Conservation (phyloP, 257 asterid genomes). For the Verbascum thapsus region DNA sequence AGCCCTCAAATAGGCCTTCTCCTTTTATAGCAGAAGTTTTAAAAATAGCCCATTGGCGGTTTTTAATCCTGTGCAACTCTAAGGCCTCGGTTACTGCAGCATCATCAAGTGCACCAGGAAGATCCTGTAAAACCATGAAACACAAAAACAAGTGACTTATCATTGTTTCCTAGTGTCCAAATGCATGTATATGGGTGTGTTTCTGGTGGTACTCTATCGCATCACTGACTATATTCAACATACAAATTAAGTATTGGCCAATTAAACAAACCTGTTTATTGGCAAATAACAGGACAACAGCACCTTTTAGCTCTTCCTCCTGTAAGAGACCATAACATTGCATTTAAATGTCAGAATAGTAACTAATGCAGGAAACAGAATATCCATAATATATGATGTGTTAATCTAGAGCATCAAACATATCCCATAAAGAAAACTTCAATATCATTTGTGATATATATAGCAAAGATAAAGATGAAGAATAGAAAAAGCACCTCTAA, state of each 20-base stretch:
- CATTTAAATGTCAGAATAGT: conserved; percentile 11
- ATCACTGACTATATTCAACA: not conserved
- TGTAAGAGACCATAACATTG: conserved; percentile 31
- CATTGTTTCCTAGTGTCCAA: conserved; percentile 16
- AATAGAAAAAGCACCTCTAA: conserved; percentile 62
- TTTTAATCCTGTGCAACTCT: conserved; percentile 91
- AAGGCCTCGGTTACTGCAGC: conserved; percentile 87
- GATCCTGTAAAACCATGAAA: conserved; percentile 57
- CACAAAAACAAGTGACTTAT: conserved; percentile 21
- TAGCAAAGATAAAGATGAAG: not conserved
- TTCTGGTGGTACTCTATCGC: not conserved
- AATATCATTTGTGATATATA: not conserved
- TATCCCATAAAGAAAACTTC: not conserved
- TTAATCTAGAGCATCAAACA: not conserved
- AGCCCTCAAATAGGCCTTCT: conserved; percentile 93
- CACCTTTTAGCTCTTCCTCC: conserved; percentile 59
- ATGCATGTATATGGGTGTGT: not conserved
- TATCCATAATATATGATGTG: not conserved
- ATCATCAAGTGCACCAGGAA: conserved; percentile 97
- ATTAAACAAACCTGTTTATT: conserved; percentile 42
- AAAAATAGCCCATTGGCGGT: conserved; percentile 90
- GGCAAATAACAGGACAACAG: conserved; percentile 48
- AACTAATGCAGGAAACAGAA: no score
- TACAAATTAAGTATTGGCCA: not conserved
- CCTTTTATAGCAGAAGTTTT: conserved; percentile 96